These are phyloP conservation scores for Vicia sativa DNA, from an alignment of 306 rosid species.

Conservation along the genomic window DNA sequence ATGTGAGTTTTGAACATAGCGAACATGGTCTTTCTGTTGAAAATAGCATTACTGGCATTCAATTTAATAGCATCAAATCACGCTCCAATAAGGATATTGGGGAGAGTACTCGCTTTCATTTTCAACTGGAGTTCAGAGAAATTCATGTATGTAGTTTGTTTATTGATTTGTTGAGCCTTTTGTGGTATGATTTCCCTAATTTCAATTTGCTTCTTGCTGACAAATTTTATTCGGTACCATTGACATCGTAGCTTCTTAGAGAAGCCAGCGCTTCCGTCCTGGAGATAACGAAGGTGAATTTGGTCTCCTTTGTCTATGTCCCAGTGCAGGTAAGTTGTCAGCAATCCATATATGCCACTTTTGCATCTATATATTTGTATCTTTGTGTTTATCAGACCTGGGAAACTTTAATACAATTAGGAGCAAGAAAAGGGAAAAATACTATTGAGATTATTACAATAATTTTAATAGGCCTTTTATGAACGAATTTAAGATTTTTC, in stretches of 20 bases:
- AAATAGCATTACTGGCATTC: constrained; percentile 76
- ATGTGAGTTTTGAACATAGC: constrained; percentile 64
- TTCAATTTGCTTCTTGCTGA: constrained; percentile 39
- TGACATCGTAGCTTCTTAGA: constrained; percentile 69
- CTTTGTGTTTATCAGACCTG: constrained; percentile 16
- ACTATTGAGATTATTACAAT: not conserved
- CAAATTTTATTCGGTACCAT: constrained; percentile 27
- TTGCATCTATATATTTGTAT: constrained; percentile 8
- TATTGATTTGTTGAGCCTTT: constrained; percentile 37
- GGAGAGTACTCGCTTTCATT: constrained; percentile 83
- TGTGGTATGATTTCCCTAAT: constrained; percentile 22
- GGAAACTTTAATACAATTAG: constrained; percentile 1
- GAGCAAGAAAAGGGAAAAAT: not conserved
- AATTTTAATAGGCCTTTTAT: not conserved
- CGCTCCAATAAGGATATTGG: constrained; percentile 58
- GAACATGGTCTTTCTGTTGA: constrained; percentile 67
- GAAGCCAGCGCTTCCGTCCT: constrained; percentile 76
- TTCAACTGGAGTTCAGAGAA: constrained; percentile 77
- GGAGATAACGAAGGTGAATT: constrained; percentile 73
- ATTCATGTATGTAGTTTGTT: constrained; percentile 73
- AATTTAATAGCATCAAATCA: constrained; percentile 68
- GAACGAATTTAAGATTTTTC: not conserved
- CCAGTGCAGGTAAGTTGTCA: constrained; percentile 70
- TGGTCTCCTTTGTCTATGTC: constrained; percentile 58
- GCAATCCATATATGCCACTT: constrained; percentile 19